Evolutionary conservation across 2,329 filamentous ascomycete species (phyloP).

Genomic region (Ascochyta viciae-villosae): DNA sequence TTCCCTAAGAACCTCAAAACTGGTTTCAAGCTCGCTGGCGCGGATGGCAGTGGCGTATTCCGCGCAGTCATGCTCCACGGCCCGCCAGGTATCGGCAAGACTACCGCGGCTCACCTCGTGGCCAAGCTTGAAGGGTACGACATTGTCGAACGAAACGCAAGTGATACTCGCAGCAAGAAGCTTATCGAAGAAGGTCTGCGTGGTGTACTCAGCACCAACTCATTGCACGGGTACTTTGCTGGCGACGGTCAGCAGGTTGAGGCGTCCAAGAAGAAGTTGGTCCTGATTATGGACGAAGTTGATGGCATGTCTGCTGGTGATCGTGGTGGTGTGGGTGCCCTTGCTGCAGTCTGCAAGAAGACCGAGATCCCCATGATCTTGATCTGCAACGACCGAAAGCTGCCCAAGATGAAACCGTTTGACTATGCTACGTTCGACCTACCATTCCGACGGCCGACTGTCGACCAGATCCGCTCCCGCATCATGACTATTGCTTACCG

Average conservation of each 20-base stretch:
- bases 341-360: slow-evolving; percentile 95
- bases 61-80: slow-evolving; percentile 95
- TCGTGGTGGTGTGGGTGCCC: slow-evolving; percentile 89
- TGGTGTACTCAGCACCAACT: slow-evolving; percentile 93
- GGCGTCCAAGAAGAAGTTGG: slow-evolving; percentile 84
- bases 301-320: slow-evolving; percentile 99
- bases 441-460: slow-evolving; percentile 85
- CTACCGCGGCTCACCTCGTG: slow-evolving; percentile 92
- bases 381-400: slow-evolving; percentile 92
- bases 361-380: slow-evolving; percentile 93
- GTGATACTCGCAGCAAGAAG: slow-evolving; percentile 94
- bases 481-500: slow-evolving; percentile 95
- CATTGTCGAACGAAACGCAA: slow-evolving; percentile 93
- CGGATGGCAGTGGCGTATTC: slow-evolving; percentile 82
- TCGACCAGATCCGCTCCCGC: slow-evolving; percentile 87
- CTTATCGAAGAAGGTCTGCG: slow-evolving; percentile 87
- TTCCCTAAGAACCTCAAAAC: slow-evolving; percentile 82
- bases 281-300: slow-evolving; percentile 98
- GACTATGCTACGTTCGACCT: slow-evolving; percentile 85
- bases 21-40: slow-evolving; percentile 80
- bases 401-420: slow-evolving; percentile 99
- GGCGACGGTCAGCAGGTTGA: slow-evolving; percentile 83
- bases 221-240: slow-evolving; percentile 88
- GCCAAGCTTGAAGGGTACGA: slow-evolving; percentile 94
- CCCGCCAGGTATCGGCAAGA: slow-evolving; percentile 96